Conservation (phyloP, 2,329 filamentous ascomycete genomes). For the Ophiocordyceps camponoti-rufipedis region DNA sequence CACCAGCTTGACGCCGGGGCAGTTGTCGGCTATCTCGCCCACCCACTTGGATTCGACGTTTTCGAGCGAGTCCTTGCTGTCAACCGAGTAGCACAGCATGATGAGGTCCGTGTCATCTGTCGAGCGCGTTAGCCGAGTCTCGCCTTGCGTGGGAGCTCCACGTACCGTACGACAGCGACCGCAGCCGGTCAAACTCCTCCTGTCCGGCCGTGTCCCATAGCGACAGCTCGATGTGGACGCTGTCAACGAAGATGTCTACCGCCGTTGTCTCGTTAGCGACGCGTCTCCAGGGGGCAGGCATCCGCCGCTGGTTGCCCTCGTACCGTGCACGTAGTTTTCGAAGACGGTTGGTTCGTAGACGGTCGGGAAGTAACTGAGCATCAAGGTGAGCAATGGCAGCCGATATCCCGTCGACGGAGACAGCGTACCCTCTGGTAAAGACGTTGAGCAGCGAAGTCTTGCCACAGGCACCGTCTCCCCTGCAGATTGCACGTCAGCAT, state of each 20-base stretch:
- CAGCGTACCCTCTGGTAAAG: constrained; percentile 74
- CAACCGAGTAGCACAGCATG: constrained; percentile 97
- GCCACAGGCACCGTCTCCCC: constrained; percentile 87
- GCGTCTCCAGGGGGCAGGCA: background rate
- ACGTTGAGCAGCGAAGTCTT: constrained; percentile 97
- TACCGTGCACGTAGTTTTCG: constrained; percentile 97
- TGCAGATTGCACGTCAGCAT: constrained; percentile 16
- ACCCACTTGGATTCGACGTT: constrained; percentile 99
- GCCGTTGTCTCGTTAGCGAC: constrained; percentile 2
- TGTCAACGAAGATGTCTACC: constrained; percentile 92
- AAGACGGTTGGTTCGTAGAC: constrained; percentile 98
- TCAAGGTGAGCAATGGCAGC: background rate
- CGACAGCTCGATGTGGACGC: constrained; percentile 88
- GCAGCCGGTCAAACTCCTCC: constrained; percentile 94
- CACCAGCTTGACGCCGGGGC: constrained; percentile 84
- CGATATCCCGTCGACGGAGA: background rate
- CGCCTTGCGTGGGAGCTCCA: background rate
- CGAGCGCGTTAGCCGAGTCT: background rate
- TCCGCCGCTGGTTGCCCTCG: background rate
- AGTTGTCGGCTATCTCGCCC: constrained; percentile 94
- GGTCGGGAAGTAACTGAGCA: constrained; percentile 73
- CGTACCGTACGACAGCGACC: constrained; percentile 79
- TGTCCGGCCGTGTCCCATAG: constrained; percentile 97
- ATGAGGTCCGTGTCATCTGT: constrained; percentile 81
- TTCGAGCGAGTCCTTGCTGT: constrained; percentile 89